phyloP scores from a whole-genome alignment of 257 asterid genomes.

The Osmanthus fragrans region DNA sequence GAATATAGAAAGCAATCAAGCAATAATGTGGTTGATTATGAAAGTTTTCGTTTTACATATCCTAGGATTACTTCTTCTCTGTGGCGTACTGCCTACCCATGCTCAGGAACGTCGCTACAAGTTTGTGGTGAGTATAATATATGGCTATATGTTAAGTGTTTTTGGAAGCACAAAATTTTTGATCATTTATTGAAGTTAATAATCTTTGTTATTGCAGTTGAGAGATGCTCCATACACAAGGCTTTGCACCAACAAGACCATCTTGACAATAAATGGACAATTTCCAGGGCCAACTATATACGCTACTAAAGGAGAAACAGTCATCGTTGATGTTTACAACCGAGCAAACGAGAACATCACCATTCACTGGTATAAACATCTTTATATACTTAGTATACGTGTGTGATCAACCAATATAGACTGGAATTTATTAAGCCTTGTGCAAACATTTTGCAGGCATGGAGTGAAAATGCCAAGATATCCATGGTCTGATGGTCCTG shows the following conservation, averaged over 20 bases:
- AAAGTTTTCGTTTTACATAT: conserved; percentile 21
- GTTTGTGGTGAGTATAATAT: conserved; percentile 30
- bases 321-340: conserved; percentile 36
- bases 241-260: conserved; percentile 37
- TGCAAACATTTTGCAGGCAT: background rate
- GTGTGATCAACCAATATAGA: too few species aligned
- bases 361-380: conserved; percentile 32
- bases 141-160: background rate
- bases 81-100: conserved; percentile 12
- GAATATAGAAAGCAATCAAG: background rate
- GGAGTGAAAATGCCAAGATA: background rate
- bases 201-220: conserved; percentile 28
- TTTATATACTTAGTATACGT: conserved; percentile 18
- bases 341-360: conserved; percentile 36
- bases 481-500: background rate
- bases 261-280: conserved; percentile 41
- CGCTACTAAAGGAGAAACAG: conserved; percentile 36
- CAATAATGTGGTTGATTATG: conserved; percentile 16
- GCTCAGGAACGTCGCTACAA: conserved; percentile 33
- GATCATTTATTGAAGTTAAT: too few species aligned
- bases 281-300: conserved; percentile 46
- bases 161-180: conserved; percentile 1
- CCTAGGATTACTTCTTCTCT: conserved; percentile 20
- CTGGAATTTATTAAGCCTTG: too few species aligned
- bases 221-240: conserved; percentile 35